phyloP scores from a whole-genome alignment of 2,329 filamentous ascomycete genomes.

The Beauveria rudraprayagi region DNA sequence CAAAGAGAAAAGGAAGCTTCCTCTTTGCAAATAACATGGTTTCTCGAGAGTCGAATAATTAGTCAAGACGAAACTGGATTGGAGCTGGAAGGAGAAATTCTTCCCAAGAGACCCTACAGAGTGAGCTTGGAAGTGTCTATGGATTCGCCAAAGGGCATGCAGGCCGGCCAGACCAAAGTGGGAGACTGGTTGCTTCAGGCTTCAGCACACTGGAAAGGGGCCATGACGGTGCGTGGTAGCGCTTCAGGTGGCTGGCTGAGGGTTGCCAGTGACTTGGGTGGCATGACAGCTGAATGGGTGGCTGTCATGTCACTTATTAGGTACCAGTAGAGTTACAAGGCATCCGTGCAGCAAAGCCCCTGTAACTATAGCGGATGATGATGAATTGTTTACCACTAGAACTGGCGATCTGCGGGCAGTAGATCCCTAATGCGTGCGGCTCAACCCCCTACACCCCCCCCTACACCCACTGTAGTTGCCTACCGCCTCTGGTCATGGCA shows the following conservation, averaged over 20 bases:
- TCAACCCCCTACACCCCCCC: not conserved
- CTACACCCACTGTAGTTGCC: too few species aligned
- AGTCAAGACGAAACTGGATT: not conserved
- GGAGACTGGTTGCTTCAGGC: not conserved
- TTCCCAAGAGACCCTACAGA: too few species aligned
- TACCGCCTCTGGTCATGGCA: not conserved
- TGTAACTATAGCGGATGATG: not conserved
- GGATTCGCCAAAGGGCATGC: not conserved
- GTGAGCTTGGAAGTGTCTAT: not conserved
- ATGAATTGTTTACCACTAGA: not conserved
- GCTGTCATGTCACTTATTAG: not conserved
- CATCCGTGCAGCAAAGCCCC: not conserved
- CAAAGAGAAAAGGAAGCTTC: constrained; percentile 4
- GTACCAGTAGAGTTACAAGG: not conserved
- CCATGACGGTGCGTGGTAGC: not conserved
- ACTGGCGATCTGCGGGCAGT: not conserved
- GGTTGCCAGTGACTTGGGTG: not conserved
- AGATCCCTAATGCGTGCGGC: not conserved
- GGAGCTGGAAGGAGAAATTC: not conserved
- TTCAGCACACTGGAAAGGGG: not conserved
- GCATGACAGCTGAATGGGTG: not conserved
- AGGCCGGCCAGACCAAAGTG: not conserved
- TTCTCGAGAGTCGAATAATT: not conserved
- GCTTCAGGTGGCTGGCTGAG: not conserved
- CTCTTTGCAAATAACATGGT: constrained; percentile 8